phyloP scores from a whole-genome alignment of 2,329 filamentous ascomycete species.

The Leptodontidium sp. region DNA sequence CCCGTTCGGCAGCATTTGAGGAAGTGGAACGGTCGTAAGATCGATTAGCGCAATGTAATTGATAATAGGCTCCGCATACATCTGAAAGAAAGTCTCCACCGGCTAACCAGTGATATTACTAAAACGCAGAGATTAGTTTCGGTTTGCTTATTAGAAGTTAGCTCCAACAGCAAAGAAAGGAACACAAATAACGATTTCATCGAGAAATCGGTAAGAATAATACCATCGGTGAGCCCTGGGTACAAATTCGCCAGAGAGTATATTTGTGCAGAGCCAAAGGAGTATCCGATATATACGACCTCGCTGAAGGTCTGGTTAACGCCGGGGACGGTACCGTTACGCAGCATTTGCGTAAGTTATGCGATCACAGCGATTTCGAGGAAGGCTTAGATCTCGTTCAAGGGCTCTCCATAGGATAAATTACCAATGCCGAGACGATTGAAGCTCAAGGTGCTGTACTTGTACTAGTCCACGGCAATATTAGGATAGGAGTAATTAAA shows the following conservation, averaged over 20 bases:
- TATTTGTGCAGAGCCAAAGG: constrained; percentile 67
- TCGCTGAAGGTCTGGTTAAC: constrained; percentile 50
- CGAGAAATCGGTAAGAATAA: constrained; percentile 68
- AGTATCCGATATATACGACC: constrained; percentile 70
- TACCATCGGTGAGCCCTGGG: constrained; percentile 62
- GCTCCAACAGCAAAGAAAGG: constrained; percentile 53
- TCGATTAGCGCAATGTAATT: constrained; percentile 29
- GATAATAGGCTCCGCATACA: constrained; percentile 28
- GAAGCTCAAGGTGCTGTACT: constrained; percentile 67
- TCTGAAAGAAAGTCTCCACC: constrained; percentile 35
- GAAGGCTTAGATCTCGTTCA: constrained; percentile 65
- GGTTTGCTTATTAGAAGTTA: constrained; percentile 56
- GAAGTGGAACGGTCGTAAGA: constrained; percentile 36
- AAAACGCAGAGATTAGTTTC: constrained; percentile 47
- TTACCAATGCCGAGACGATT: constrained; percentile 70
- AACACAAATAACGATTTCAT: constrained; percentile 56
- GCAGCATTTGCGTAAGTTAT: constrained; percentile 59
- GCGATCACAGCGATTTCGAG: constrained; percentile 66
- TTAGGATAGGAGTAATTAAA: constrained; percentile 70
- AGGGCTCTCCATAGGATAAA: constrained; percentile 64
- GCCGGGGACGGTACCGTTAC: constrained; percentile 53
- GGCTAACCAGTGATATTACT: constrained; percentile 42
- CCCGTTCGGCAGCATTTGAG: constrained; percentile 54
- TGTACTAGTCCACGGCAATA: constrained; percentile 59
- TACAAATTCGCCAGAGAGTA: constrained; percentile 62